Evolutionary conservation across 306 rosid genomes (phyloP).

Genomic region (Glycine soja): DNA sequence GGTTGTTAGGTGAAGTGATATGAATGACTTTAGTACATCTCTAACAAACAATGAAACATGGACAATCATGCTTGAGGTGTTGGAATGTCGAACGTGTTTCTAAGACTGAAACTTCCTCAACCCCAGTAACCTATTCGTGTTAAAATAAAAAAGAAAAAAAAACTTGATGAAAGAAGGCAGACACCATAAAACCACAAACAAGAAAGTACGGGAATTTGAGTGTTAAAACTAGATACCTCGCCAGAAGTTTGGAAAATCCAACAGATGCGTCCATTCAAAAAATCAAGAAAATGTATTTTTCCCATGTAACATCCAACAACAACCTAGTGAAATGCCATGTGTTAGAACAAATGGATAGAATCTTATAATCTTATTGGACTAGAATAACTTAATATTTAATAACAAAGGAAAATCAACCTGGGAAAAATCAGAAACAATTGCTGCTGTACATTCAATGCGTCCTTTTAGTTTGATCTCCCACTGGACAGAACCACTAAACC

Average conservation of each 20-base stretch:
- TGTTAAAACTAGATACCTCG: conserved; percentile 64
- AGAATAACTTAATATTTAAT: conserved; percentile 2
- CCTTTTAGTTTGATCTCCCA: conserved; percentile 91
- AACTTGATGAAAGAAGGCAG: conserved; percentile 25
- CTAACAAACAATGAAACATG: background rate
- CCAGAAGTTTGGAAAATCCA: conserved; percentile 91
- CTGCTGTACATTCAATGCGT: conserved; percentile 87
- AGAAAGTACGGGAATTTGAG: conserved; percentile 39
- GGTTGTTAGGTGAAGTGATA: background rate
- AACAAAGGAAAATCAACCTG: conserved; percentile 65
- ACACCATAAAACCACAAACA: conserved; percentile 40
- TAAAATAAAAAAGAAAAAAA: background rate
- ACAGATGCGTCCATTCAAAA: conserved; percentile 64
- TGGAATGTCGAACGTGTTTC: background rate
- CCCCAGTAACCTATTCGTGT: background rate
- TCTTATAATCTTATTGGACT: conserved; percentile 25
- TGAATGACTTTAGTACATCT: background rate
- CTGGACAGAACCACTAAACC: conserved; percentile 84
- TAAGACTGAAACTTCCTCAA: background rate
- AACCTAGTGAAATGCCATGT: conserved; percentile 58
- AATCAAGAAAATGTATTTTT: conserved; percentile 83
- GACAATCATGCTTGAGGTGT: background rate
- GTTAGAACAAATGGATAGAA: conserved; percentile 44
- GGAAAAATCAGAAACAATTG: conserved; percentile 76
- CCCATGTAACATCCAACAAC: conserved; percentile 96